These are phyloP conservation scores for Penicillium coprophilum DNA, from an alignment of 495 filamentous ascomycete species.

Conservation along the genomic window DNA sequence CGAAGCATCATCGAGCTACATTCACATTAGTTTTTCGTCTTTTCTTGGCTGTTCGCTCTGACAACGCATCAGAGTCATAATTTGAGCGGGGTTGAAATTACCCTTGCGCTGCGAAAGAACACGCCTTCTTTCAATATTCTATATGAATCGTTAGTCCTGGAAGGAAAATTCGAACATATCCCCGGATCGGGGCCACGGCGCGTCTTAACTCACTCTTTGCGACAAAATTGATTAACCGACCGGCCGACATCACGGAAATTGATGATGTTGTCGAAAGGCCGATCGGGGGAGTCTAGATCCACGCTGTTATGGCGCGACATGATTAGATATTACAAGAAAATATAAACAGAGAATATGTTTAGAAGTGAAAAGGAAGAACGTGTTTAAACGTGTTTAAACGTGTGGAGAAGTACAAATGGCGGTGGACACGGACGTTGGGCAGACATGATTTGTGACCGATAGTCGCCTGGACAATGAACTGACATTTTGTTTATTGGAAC, in stretches of 20 bases:
- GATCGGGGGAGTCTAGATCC: conserved; percentile 44
- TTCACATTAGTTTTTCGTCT: conserved; percentile 4
- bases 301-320: conserved; percentile 39
- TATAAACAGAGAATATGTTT: conserved; percentile 1
- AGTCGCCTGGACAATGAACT: conserved; percentile 16
- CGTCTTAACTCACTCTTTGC: conserved; percentile 50
- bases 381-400: conserved; percentile 1
- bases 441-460: conserved; percentile 21
- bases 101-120: conserved; percentile 74
- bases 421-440: conserved; percentile 30
- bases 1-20: conserved; percentile 66
- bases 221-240: conserved; percentile 61
- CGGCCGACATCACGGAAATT: conserved; percentile 87
- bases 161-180: neutral
- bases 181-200: neutral
- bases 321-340: conserved; percentile 9
- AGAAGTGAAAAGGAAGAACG: neutral
- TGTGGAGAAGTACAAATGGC: conserved; percentile 29
- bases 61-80: neutral
- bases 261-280: conserved; percentile 63
- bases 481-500: neutral
- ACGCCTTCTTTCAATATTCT: conserved; percentile 68
- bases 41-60: neutral
- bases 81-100: conserved; percentile 29
- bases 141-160: conserved; percentile 8